phyloP scores from a whole-genome alignment of 2,329 filamentous ascomycete species.

The Ceratocystis ficicola region DNA sequence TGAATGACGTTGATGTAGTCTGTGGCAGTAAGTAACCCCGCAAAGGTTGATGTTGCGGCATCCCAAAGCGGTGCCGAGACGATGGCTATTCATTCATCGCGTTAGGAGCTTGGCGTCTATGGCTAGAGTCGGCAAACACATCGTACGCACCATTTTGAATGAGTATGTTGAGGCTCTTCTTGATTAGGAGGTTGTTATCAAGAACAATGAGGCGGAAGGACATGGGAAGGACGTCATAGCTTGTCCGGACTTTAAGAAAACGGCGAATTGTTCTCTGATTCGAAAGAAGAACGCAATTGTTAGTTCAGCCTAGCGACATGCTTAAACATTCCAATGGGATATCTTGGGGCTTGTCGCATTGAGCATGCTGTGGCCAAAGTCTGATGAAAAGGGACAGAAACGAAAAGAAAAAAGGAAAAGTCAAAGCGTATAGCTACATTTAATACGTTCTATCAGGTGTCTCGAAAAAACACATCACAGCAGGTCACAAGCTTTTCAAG shows the following conservation, averaged over 20 bases:
- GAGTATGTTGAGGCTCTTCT: constrained; percentile 91
- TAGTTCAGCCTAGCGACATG: background rate
- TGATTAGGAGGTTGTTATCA: constrained; percentile 87
- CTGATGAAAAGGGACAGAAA: background rate
- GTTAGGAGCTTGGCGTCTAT: background rate
- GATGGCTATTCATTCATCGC: constrained; percentile 52
- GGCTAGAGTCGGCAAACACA: background rate
- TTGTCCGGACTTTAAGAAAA: constrained; percentile 90
- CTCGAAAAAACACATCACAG: background rate
- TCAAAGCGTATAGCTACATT: constrained; percentile 1
- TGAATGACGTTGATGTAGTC: constrained; percentile 99
- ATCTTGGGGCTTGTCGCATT: constrained; percentile 11
- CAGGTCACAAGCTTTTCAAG: background rate
- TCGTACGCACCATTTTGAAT: constrained; percentile 68
- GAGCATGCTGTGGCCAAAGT: background rate
- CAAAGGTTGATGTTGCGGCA: constrained; percentile 82
- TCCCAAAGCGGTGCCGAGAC: constrained; percentile 97
- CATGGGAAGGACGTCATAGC: constrained; percentile 92
- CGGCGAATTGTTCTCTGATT: constrained; percentile 75
- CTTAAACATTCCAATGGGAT: background rate
- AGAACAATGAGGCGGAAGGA: constrained; percentile 93
- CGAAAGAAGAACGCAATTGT: constrained; percentile 9
- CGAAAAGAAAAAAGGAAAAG: background rate
- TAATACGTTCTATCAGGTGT: background rate
- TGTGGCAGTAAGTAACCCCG: constrained; percentile 83